These are phyloP conservation scores for Flueggea neowawraea DNA, from an alignment of 441 rosid genomes.

Conservation along the genomic window DNA sequence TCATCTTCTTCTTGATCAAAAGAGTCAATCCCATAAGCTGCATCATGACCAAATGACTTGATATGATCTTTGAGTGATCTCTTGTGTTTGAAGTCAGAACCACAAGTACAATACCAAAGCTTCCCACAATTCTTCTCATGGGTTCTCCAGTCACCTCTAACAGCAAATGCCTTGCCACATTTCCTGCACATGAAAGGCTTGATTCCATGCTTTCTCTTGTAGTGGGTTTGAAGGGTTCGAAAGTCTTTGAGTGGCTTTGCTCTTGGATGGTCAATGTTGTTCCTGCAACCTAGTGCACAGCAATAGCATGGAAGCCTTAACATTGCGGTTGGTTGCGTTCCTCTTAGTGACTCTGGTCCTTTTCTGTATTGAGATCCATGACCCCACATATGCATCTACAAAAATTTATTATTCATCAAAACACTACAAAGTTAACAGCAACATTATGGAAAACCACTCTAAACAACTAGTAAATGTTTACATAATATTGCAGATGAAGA, in stretches of 20 bases:
- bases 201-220: conserved; percentile 91
- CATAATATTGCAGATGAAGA: no score
- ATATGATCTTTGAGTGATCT: conserved; percentile 95
- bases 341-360: conserved; percentile 94
- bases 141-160: conserved; percentile 99
- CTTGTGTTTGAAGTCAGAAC: conserved; percentile 96
- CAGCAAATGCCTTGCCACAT: conserved; percentile 92
- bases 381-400: conserved; percentile 99
- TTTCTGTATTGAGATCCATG: conserved; percentile 97
- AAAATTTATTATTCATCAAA: not conserved
- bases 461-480: no score
- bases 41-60: conserved; percentile 79
- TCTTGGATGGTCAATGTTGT: conserved; percentile 94
- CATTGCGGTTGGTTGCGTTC: conserved; percentile 98
- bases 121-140: conserved; percentile 99
- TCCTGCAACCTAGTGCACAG: conserved; percentile 87
- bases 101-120: conserved; percentile 95
- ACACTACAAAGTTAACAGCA: not conserved
- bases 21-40: conserved; percentile 59
- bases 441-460: no score
- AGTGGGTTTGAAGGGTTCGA: conserved; percentile 96
- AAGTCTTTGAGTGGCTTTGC: conserved; percentile 92
- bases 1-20: conserved; percentile 64
- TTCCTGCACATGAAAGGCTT: conserved; percentile 89
- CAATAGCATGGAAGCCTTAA: conserved; percentile 92